These are phyloP conservation scores for Termitomyces sp. DNA, from an alignment of 768 basidiomycete species.

Conservation along the genomic window DNA sequence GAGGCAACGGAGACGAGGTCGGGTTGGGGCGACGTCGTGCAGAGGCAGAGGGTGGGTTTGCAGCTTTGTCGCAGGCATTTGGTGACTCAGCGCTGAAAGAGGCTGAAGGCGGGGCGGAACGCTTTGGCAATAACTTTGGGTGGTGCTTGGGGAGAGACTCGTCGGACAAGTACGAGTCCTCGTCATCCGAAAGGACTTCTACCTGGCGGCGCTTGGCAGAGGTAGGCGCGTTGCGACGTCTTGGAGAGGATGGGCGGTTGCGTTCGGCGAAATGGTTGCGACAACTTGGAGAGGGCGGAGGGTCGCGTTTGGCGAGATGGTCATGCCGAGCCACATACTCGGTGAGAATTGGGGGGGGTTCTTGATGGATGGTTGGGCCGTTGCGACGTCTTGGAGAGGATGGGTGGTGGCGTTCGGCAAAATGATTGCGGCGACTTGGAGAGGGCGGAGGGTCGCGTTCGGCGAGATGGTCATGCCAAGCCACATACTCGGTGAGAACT, in stretches of 20 bases:
- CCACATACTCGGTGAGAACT: background rate
- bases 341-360: background rate
- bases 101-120: background rate
- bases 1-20: background rate
- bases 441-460: no score
- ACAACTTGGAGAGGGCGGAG: no score
- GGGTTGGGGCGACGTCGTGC: background rate
- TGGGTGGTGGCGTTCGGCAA: no score
- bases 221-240: background rate
- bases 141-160: background rate
- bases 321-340: background rate
- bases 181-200: background rate
- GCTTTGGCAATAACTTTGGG: background rate
- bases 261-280: no score
- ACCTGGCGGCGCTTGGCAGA: background rate
- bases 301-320: no score
- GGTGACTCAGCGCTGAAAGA: background rate
- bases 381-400: background rate
- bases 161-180: background rate
- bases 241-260: background rate
- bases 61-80: background rate
- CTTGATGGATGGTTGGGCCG: background rate
- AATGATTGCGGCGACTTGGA: no score
- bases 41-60: background rate
- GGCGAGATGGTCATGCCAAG: background rate